phyloP scores from a whole-genome alignment of 164 flowering plant genomes.

The Vitis amurensis region DNA sequence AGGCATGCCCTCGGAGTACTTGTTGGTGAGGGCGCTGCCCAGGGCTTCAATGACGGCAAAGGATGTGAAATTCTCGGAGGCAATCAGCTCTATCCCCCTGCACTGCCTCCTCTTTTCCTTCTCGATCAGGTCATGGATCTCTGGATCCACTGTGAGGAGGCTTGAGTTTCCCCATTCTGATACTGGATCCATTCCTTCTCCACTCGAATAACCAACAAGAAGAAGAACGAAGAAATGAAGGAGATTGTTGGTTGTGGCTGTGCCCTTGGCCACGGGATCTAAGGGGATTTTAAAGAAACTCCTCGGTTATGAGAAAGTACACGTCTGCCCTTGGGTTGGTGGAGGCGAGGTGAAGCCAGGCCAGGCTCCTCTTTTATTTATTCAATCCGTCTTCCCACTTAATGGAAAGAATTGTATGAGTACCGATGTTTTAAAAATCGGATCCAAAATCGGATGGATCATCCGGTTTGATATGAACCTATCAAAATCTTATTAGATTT shows the following conservation, averaged over 20 bases:
- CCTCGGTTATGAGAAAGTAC: too few species aligned
- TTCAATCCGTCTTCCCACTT: too few species aligned
- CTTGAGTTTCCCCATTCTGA: constrained; percentile 79
- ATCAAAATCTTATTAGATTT: too few species aligned
- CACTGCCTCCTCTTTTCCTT: constrained; percentile 94
- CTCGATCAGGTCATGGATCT: constrained; percentile 94
- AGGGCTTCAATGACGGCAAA: constrained; percentile 96
- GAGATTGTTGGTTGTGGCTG: background rate
- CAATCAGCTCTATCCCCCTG: constrained; percentile 93
- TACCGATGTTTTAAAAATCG: too few species aligned
- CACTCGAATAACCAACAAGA: background rate
- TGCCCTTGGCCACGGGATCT: too few species aligned
- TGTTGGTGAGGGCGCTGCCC: constrained; percentile 91
- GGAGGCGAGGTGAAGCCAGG: too few species aligned
- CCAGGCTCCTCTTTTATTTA: too few species aligned
- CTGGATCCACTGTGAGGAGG: constrained; percentile 61
- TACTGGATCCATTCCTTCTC: constrained; percentile 73
- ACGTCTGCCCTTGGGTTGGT: too few species aligned
- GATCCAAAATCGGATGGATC: too few species aligned
- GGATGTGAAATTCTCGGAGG: constrained; percentile 96
- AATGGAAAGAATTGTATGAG: too few species aligned
- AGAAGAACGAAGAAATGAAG: background rate
- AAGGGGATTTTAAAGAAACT: too few species aligned
- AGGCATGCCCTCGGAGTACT: constrained; percentile 98
- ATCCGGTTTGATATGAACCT: too few species aligned